Evolutionary conservation across 768 basidiomycete species (phyloP).

Genomic region (Sarcodon aspratus): DNA sequence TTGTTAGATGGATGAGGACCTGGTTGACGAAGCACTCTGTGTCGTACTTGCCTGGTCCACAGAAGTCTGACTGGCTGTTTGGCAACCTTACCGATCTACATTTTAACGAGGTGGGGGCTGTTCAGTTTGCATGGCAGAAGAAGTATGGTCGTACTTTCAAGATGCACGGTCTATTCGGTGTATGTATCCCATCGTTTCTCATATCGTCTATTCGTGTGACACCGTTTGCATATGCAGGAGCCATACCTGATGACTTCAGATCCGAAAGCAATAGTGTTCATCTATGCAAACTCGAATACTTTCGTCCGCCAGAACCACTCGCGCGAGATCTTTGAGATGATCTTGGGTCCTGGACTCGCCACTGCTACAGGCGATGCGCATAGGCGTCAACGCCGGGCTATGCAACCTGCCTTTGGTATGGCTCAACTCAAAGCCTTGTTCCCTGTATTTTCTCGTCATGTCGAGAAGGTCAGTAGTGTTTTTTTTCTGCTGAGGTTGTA

Average conservation of each 20-base stretch:
- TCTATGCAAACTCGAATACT: constrained; percentile 40
- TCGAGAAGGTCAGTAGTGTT: constrained; percentile 8
- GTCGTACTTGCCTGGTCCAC: constrained; percentile 35
- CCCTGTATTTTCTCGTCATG: constrained; percentile 10
- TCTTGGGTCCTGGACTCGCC: background rate
- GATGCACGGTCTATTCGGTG: constrained; percentile 40
- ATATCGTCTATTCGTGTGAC: background rate
- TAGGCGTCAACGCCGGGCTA: constrained; percentile 20
- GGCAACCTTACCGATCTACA: constrained; percentile 40
- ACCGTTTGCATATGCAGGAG: constrained; percentile 20
- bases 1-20: too few species aligned
- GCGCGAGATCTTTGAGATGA: background rate
- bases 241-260: constrained; percentile 45
- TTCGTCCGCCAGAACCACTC: background rate
- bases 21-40: constrained; percentile 15
- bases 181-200: constrained; percentile 11
- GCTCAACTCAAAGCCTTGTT: constrained; percentile 24
- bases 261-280: constrained; percentile 45
- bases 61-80: constrained; percentile 31
- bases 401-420: constrained; percentile 26
- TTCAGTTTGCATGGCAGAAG: constrained; percentile 41
- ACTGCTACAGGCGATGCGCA: constrained; percentile 7
- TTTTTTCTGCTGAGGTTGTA: background rate
- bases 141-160: constrained; percentile 39
- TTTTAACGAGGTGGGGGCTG: constrained; percentile 37